Percentiles rank a stretch among this genome's conserved stretches.
phyloP scores from a whole-genome alignment of 73 alveolate species.

The Paramecium tetraurelia region DNA sequence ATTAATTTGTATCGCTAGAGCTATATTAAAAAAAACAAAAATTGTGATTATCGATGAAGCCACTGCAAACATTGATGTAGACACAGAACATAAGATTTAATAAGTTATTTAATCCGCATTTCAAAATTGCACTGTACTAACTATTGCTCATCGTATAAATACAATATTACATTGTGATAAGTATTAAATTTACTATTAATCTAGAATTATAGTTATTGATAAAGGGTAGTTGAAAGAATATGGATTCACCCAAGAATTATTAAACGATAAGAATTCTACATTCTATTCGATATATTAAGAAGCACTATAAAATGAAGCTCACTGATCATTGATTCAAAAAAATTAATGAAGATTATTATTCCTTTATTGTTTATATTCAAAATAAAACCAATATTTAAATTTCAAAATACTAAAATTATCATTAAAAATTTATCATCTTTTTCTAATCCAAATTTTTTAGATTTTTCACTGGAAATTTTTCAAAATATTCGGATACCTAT shows the following conservation, averaged over 20 bases:
- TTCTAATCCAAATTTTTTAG: background rate
- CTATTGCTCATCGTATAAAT: slow-evolving; percentile 82
- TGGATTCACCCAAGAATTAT: slow-evolving; percentile 22
- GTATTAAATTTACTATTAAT: background rate
- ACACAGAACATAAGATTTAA: slow-evolving; percentile 76
- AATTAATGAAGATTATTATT: background rate
- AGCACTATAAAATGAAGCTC: background rate
- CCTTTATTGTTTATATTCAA: background rate
- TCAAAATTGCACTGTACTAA: slow-evolving; percentile 72
- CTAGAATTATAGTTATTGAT: slow-evolving; percentile 69
- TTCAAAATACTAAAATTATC: background rate
- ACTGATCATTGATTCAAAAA: background rate
- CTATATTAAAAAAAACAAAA: slow-evolving; percentile 67
- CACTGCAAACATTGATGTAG: slow-evolving; percentile 79
- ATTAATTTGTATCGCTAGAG: slow-evolving; percentile 76
- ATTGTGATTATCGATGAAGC: slow-evolving; percentile 83
- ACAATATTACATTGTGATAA: slow-evolving; percentile 75
- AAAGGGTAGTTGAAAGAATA: slow-evolving; percentile 61
- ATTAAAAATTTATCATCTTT: background rate
- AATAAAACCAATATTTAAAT: background rate
- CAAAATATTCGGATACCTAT: background rate
- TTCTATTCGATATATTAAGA: background rate
- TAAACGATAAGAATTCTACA: background rate
- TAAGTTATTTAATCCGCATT: slow-evolving; percentile 66
- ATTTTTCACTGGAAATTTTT: background rate